Evolutionary conservation across 176 grass and related monocot species (phyloP).

Genomic region (Guadua angustifolia): DNA sequence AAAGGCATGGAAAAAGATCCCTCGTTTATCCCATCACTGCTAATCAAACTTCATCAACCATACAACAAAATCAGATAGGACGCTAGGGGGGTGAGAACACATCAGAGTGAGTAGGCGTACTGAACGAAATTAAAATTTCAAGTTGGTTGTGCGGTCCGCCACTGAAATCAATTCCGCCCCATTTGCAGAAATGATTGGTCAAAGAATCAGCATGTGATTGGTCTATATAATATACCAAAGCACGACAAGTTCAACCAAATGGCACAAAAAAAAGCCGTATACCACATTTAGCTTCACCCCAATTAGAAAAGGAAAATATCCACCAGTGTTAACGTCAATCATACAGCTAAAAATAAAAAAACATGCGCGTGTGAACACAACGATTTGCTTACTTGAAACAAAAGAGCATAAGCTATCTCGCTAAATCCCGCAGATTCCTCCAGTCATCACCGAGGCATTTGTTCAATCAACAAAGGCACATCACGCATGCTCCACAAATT

Average conservation of each 20-base stretch:
- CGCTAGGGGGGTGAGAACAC: too few species aligned
- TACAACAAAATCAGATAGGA: too few species aligned
- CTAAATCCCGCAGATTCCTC: not conserved
- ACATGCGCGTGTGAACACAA: constrained; percentile 1
- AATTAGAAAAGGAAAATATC: constrained; percentile 17
- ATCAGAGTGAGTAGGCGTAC: not conserved
- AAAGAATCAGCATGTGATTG: constrained; percentile 18
- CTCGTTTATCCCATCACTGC: too few species aligned
- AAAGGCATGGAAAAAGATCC: too few species aligned
- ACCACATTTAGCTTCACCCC: not conserved
- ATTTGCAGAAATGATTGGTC: not conserved
- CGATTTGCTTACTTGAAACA: constrained; percentile 16
- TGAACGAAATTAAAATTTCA: not conserved
- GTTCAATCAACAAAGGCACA: not conserved
- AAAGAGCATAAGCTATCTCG: constrained; percentile 10
- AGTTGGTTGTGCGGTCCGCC: not conserved
- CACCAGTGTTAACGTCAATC: constrained; percentile 1
- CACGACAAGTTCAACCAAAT: constrained; percentile 2
- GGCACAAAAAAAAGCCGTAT: not conserved
- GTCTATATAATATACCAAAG: constrained; percentile 7
- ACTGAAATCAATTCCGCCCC: not conserved
- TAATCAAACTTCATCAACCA: too few species aligned
- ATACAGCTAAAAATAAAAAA: constrained; percentile 31
- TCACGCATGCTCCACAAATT: not conserved
- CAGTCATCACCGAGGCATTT: not conserved